Conservation (phyloP, 2,329 filamentous ascomycete species). For the Podosphaera leucotricha region DNA sequence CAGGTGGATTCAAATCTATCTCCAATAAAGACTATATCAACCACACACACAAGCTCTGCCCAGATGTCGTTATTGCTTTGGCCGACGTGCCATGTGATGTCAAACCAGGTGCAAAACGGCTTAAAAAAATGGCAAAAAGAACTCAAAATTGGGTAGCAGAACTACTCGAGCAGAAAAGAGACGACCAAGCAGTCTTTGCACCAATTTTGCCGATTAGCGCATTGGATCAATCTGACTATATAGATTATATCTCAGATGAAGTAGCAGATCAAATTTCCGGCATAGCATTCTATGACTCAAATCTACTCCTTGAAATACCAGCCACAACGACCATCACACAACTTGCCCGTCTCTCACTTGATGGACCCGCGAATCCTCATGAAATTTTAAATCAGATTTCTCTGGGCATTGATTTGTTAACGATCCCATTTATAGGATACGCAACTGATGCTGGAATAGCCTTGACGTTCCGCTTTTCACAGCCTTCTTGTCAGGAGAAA, state of each 20-base stretch:
- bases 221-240: constrained; percentile 55
- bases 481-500: constrained; percentile 11
- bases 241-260: constrained; percentile 45
- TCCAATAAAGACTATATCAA: constrained; percentile 44
- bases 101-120: constrained; percentile 42
- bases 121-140: constrained; percentile 62
- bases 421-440: constrained; percentile 48
- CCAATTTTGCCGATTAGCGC: constrained; percentile 53
- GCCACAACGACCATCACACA: constrained; percentile 26
- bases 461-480: constrained; percentile 53
- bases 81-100: constrained; percentile 44
- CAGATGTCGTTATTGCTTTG: constrained; percentile 60
- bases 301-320: constrained; percentile 43
- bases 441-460: constrained; percentile 71
- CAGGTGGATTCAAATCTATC: constrained; percentile 59
- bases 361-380: constrained; percentile 46
- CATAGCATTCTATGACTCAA: constrained; percentile 57
- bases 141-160: constrained; percentile 63
- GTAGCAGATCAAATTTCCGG: constrained; percentile 34
- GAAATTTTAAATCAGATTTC: constrained; percentile 52
- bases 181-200: constrained; percentile 27
- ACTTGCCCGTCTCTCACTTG: constrained; percentile 54
- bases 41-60: constrained; percentile 38
- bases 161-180: constrained; percentile 26
- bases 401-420: constrained; percentile 59